A percentile compares a stretch with the other conserved stretches of the same genome.
These are phyloP conservation scores for Bipolaris zeicola DNA, from an alignment of 2,329 filamentous ascomycete species.

Conservation along the genomic window DNA sequence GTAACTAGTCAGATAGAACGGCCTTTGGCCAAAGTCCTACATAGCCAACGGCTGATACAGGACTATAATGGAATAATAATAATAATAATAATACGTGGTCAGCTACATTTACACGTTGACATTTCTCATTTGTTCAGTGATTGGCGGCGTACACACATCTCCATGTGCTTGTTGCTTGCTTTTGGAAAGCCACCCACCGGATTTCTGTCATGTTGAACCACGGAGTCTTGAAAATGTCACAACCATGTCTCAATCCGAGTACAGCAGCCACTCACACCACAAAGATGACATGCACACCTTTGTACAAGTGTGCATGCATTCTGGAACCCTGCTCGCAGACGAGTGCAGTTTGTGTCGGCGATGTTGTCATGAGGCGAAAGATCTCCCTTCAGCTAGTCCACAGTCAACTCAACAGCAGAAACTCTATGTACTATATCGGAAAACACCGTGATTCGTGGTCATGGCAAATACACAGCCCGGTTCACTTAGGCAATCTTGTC, in stretches of 20 bases:
- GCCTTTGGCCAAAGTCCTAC: no score
- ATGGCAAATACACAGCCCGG: background rate
- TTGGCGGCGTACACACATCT: background rate
- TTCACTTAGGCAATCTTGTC: background rate
- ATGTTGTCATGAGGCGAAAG: background rate
- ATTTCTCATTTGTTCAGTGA: background rate
- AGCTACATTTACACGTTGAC: background rate
- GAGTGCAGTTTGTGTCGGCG: background rate
- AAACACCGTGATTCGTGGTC: background rate
- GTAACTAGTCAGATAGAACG: no score
- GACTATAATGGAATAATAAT: no score
- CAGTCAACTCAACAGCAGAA: background rate
- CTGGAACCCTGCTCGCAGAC: constrained; percentile 1
- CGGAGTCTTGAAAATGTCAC: background rate
- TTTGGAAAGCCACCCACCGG: background rate
- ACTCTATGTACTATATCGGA: background rate
- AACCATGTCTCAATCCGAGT: background rate
- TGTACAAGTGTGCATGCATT: constrained; percentile 1
- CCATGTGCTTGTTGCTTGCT: background rate
- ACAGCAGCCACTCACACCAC: background rate
- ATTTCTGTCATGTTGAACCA: background rate
- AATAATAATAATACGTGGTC: no score
- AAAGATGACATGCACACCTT: background rate
- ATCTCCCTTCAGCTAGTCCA: constrained; percentile 3
- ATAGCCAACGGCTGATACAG: no score